phyloP scores from a whole-genome alignment of 352 stramenopile species.

The Phytophthora megakarya region DNA sequence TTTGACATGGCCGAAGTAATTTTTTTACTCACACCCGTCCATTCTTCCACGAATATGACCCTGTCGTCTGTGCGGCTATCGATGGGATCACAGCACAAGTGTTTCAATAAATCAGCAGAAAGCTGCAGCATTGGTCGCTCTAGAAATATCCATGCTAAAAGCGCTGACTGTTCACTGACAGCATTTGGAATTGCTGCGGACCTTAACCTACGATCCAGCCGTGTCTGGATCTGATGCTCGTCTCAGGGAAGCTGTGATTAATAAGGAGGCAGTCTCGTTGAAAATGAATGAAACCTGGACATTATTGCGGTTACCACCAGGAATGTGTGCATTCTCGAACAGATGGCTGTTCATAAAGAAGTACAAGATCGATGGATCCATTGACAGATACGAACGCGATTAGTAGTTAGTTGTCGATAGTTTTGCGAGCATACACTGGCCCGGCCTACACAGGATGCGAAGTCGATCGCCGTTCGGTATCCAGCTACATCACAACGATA shows the following conservation, averaged over 20 bases:
- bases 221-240: background rate
- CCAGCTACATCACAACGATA: no score
- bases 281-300: background rate
- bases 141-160: constrained; percentile 8
- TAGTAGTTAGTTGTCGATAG: no score
- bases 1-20: constrained; percentile 10
- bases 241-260: background rate
- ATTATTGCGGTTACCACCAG: background rate
- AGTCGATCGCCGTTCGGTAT: no score
- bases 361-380: background rate
- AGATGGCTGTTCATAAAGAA: background rate
- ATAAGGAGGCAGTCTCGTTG: background rate
- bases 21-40: background rate
- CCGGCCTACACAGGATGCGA: no score
- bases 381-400: background rate
- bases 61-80: constrained; percentile 1
- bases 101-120: constrained; percentile 6
- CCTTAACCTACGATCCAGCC: background rate
- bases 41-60: background rate
- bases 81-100: constrained; percentile 7
- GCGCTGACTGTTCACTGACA: background rate
- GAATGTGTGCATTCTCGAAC: background rate
- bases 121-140: constrained; percentile 1
- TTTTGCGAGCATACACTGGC: no score
- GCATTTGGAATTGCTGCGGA: constrained; percentile 1